Evolutionary conservation across 2,329 filamentous ascomycete genomes (phyloP).

Genomic region (Pleurostoma richardsiae): DNA sequence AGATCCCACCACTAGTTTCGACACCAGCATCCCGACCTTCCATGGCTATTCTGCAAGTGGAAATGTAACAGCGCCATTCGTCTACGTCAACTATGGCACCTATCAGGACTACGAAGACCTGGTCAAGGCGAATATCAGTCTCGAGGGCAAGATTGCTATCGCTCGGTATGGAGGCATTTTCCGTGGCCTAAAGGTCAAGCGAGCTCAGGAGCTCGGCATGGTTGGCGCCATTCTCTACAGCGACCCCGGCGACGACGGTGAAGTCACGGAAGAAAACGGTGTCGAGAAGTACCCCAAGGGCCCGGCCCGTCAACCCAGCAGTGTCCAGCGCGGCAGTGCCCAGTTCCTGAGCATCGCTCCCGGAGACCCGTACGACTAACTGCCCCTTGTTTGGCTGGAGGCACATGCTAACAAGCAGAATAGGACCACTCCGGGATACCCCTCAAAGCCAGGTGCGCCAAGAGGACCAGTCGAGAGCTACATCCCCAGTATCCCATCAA

Average conservation of each 20-base stretch:
- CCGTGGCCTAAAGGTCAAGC: constrained; percentile 77
- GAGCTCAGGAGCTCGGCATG: constrained; percentile 74
- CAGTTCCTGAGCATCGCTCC: constrained; percentile 60
- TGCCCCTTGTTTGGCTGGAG: too few relatives aligned
- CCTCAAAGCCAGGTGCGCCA: constrained; percentile 67
- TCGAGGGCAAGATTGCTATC: constrained; percentile 74
- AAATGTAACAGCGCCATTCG: constrained; percentile 68
- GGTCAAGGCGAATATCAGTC: constrained; percentile 58
- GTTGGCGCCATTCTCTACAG: constrained; percentile 67
- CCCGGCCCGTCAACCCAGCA: constrained; percentile 70
- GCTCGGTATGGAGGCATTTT: constrained; percentile 74
- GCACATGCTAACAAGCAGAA: too few relatives aligned
- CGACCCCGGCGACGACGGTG: constrained; percentile 72
- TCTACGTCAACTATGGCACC: constrained; percentile 75
- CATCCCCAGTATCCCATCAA: constrained; percentile 71
- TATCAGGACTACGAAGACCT: constrained; percentile 70
- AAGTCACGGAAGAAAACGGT: constrained; percentile 69
- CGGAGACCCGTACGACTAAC: constrained; percentile 49
- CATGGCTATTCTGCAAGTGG: constrained; percentile 79
- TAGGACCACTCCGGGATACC: constrained; percentile 72
- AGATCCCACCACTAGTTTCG: constrained; percentile 70
- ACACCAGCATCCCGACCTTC: constrained; percentile 73
- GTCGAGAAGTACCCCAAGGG: constrained; percentile 67
- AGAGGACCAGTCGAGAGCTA: constrained; percentile 57
- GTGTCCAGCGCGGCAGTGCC: constrained; percentile 73